Evolutionary conservation across 2,329 filamentous ascomycete genomes (phyloP), one percentile per base, ranked within the genome.

Genomic region (Stenocarpella maydis): DNA sequence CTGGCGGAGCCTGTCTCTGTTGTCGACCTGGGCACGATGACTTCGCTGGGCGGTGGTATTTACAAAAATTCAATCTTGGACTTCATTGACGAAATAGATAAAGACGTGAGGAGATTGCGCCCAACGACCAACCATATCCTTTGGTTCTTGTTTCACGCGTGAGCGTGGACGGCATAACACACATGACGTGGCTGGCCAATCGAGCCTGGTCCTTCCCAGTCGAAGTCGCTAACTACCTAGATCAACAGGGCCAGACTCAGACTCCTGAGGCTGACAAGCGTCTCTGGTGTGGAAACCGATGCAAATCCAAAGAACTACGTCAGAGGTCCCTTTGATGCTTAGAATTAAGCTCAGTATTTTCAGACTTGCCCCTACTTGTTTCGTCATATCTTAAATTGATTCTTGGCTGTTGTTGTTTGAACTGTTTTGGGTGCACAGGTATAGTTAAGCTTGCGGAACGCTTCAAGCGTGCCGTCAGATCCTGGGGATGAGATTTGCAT

Each of bases 171-270:
- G 58, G 58, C 58, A 63, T 63, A 63, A 63, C 21, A 63, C 14
- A 63, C 43, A 26, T 63, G 58, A 63, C 58, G 58, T 63, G 58
- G 58, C 58, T 41, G 43, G 47, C 37, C 26, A 34, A 19, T 21
- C 17, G 58, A 37, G 28, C 58, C 28, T 63, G 58, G 58, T 49
- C 28, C 41, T 63, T 63, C 58, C 58, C 58, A 26, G 58, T 63
- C 43, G 24, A 24, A 37, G 28, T 43, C 41, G 15, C n/a, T n/a
- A n/a, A n/a, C n/a, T n/a, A n/a, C n/a, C 43, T 63, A 63, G 58
- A 63, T 49, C 58, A 24, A n/a, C 43, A 63, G 43, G 43, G 58
- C 58, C 43, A 47, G 58, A 63, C 58, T 47, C 8, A 15, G 43
- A 37, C 43, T 61, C 26, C 15, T 41, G 26, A 61, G 41, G 41